Base-by-base conservation (phyloP, 1,284 basidiomycete species). In the Boletus hoseneyae region DNA sequence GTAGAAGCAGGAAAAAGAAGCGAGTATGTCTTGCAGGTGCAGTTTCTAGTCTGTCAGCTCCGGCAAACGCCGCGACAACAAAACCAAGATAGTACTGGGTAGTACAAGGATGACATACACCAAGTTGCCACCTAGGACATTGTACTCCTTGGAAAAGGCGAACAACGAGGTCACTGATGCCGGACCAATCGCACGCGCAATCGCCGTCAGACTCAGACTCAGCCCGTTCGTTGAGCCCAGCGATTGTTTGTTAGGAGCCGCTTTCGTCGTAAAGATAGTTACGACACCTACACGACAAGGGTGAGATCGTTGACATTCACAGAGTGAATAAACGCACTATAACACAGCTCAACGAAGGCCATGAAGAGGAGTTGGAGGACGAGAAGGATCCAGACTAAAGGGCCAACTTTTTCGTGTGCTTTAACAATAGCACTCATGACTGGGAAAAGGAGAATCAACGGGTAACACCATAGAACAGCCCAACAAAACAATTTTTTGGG, bases 401-500 rank as follows among this genome's bases (percentile, higher is more conserved):
- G 44, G 12, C 59, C 60, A 1, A 65, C 57, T 40, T 51, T 40
- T 51, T 55, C 54, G 21, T 62, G 53, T 10, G 19, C 29, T 23
- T 25, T 32, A 23, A 66, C 56, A 3, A 61, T 27, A 19, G 49
- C 59, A 52, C 73, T 85, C 55, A 85, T 77, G 50, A 84, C 41
- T 0, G 86, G 86, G 62, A 83, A 87, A 29, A 74, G 56, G 5
- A 71, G 61, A 54, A 82, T 80, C 12, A 79, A 56, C 0, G 79
- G 77, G 21, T 81, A 62, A 39, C 76, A 75, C 48, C 70, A 72
- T 8, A 68, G 63, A 41, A 85, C 69, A 15, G 81, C 81, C 29
- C 61, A 52, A 33, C 76, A 70, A 61, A 83, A 86, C 3, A 80
- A 66, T 43, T 59, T 71, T 63, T 80, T 85, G 15, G 78, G 75